These are phyloP conservation scores for Cutaneotrichosporon arboriforme DNA, from an alignment of 1,284 basidiomycete genomes.

Conservation along the genomic window DNA sequence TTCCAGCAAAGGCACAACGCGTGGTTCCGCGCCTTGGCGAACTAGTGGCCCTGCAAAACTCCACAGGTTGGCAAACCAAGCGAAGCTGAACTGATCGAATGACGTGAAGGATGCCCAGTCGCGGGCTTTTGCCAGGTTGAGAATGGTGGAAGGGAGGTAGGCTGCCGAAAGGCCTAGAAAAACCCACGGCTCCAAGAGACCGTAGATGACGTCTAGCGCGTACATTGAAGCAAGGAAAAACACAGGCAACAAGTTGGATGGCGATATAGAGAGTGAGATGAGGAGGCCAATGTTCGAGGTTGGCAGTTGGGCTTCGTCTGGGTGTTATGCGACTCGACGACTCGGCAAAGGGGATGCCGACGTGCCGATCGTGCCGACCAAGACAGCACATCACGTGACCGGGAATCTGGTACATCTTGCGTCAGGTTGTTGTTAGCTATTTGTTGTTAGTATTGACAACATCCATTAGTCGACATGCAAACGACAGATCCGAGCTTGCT, in stretches of 20 bases:
- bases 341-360: too few species aligned
- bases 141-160: slow-evolving; percentile 10
- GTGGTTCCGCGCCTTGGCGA: slow-evolving; percentile 7
- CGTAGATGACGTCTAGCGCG: slow-evolving; percentile 2
- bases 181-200: slow-evolving; percentile 9
- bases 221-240: neutral
- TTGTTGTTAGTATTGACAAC: too few species aligned
- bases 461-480: slow-evolving; percentile 40
- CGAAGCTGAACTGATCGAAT: slow-evolving; percentile 5
- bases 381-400: too few species aligned
- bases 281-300: too few species aligned
- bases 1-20: slow-evolving; percentile 14
- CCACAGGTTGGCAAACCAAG: slow-evolving; percentile 18
- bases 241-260: too few species aligned
- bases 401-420: too few species aligned
- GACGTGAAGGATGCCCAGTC: slow-evolving; percentile 10
- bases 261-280: too few species aligned
- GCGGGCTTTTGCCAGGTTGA: neutral
- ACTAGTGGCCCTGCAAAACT: slow-evolving; percentile 5
- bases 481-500: slow-evolving; percentile 52
- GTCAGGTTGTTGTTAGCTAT: too few species aligned
- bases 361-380: too few species aligned
- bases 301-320: too few species aligned
- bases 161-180: slow-evolving; percentile 6
- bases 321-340: too few species aligned